A percentile compares a stretch with the other conserved stretches of the same genome.
Conservation (phyloP, 2,329 filamentous ascomycete genomes). For the Penicillium italicum region DNA sequence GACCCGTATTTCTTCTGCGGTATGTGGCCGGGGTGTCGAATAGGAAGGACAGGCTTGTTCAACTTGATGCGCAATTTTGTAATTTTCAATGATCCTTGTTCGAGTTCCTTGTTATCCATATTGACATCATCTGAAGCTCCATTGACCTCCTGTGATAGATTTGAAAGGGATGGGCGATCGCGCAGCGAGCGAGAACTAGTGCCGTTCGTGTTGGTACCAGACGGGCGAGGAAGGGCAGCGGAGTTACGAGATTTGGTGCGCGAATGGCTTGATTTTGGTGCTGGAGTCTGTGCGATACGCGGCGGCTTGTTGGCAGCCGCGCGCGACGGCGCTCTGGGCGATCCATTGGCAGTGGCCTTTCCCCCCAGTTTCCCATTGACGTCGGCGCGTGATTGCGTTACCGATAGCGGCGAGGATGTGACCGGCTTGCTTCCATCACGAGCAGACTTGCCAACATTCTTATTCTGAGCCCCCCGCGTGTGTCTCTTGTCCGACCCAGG, state of each 20-base stretch:
- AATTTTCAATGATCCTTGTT: constrained; percentile 24
- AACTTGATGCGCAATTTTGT: constrained; percentile 48
- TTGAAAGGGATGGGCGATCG: constrained; percentile 27
- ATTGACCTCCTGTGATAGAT: constrained; percentile 15
- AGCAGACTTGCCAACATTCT: constrained; percentile 31
- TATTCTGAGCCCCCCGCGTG: constrained; percentile 41
- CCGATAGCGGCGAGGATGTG: constrained; percentile 33
- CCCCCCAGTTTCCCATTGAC: constrained; percentile 32
- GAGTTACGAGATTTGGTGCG: constrained; percentile 33
- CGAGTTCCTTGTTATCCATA: constrained; percentile 19
- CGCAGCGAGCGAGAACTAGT: constrained; percentile 25
- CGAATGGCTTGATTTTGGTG: constrained; percentile 23
- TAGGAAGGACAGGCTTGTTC: constrained; percentile 48
- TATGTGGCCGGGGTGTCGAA: constrained; percentile 53
- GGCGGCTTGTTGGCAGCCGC: constrained; percentile 20
- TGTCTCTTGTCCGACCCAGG: constrained; percentile 47
- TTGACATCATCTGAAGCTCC: constrained; percentile 12
- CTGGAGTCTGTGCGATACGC: constrained; percentile 28
- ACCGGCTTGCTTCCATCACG: constrained; percentile 24
- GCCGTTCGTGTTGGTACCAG: constrained; percentile 19
- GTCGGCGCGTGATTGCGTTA: constrained; percentile 27
- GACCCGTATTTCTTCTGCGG: constrained; percentile 47
- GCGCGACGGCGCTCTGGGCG: constrained; percentile 27
- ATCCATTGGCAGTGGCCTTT: constrained; percentile 32
- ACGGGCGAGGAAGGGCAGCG: constrained; percentile 19